Base-by-base conservation (phyloP, 2,329 filamentous ascomycete species). In the Pyricularia sp. region DNA sequence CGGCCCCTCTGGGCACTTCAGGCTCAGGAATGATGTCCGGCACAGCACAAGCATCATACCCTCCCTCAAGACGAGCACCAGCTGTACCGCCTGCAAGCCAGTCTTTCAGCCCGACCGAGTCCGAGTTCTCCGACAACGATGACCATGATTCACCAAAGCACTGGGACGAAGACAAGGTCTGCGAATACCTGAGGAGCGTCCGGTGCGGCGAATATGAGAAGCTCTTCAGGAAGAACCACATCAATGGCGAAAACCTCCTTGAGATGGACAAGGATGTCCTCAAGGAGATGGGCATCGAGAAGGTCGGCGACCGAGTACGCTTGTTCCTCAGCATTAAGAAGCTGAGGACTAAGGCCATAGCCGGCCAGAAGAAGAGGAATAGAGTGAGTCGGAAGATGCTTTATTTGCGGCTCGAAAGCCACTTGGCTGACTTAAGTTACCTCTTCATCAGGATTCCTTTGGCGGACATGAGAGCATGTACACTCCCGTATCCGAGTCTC, bases 281-380 rank as follows among this genome's bases (percentile, higher is more conserved):
- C 72, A 96, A 97, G 79, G 95, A 99, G 79, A 97, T 99, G 88
- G 95, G 95, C 63, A 94, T 99, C 74, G 96, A 97, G 74, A 99
- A 98, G 80, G 92, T 99, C 72, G 95, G 95, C 72, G 95, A 99
- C 79, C 90, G 95, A 68, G 94, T 99, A 50, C 92, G 94, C 71
- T 90, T 99, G 71, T 94, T 93, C 75, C 85, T 94, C 71, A 90
- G 90, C 72, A 93, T 94, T 76, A 94, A 94, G 81, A 92, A 93
- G 78, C 83, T 95, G 69, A 85, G 92, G 72, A 93, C 90, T 69
- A 92, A 89, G 78, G 87, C 90, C 5, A 90, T 91, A 73, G 87
- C 90, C 70, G 92, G 91, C 75, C 88, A 90, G 74, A 92, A 91
- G 79, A 93, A 93, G 81, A 88, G 92, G 71, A 93, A 97, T 82